Conservation (phyloP, 2,329 filamentous ascomycete genomes). For the Ramichloridium luteum region DNA sequence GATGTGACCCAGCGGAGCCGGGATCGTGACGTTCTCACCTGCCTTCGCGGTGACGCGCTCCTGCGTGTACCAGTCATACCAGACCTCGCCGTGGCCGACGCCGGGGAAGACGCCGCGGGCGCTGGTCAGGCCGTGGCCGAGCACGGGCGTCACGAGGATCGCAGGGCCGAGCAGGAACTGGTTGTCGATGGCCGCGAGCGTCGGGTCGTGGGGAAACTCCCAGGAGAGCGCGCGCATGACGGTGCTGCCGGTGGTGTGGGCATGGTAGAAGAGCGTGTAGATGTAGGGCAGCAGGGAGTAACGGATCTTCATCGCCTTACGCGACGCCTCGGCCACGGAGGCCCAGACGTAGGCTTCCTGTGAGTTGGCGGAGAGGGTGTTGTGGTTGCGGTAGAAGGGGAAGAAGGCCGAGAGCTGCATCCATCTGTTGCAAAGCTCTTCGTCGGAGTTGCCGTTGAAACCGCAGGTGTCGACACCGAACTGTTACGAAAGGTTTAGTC, state of each 20-base stretch:
- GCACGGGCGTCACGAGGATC: conserved; percentile 55
- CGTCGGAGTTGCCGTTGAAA: conserved; percentile 54
- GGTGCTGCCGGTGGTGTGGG: conserved; percentile 53
- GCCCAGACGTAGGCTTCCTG: conserved; percentile 65
- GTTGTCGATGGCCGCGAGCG: conserved; percentile 51
- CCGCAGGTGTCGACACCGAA: conserved; percentile 60
- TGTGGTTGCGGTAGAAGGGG: conserved; percentile 70
- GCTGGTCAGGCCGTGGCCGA: conserved; percentile 47
- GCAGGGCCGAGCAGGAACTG: conserved; percentile 61
- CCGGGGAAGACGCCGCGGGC: conserved; percentile 62
- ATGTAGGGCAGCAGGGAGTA: conserved; percentile 63
- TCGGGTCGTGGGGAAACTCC: conserved; percentile 62
- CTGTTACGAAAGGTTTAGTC: conserved; percentile 18
- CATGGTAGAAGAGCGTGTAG: conserved; percentile 59
- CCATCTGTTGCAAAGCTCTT: conserved; percentile 62
- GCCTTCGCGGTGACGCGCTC: conserved; percentile 39
- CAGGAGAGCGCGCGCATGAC: conserved; percentile 62
- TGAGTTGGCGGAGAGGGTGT: conserved; percentile 44
- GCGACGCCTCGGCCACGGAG: conserved; percentile 52
- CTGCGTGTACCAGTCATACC: conserved; percentile 74
- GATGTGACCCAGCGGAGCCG: conserved; percentile 54
- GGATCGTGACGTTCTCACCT: conserved; percentile 47
- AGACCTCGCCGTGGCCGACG: conserved; percentile 45
- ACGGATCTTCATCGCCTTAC: conserved; percentile 55
- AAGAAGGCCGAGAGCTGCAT: conserved; percentile 64